Evolutionary conservation across 495 filamentous ascomycete genomes (phyloP), one percentile per base, ranked within the genome.

Genomic region (Annulohypoxylon bovei): DNA sequence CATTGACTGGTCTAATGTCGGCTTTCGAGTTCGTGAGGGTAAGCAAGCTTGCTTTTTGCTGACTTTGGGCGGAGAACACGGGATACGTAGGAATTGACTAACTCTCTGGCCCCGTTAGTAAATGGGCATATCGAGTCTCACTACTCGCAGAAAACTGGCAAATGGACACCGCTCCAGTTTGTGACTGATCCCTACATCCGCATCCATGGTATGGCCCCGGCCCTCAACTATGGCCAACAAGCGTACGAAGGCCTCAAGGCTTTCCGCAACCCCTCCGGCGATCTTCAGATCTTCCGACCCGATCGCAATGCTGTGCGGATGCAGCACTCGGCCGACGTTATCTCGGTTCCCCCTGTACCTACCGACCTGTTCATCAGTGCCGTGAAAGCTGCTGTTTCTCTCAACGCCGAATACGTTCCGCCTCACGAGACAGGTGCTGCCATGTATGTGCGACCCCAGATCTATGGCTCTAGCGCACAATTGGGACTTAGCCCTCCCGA

Each of bases 221-320:
- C 85, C 33, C 86, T 97, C 44, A 97, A 97, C 84, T 97, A 97
- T 76, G 94, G 91, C 42, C 92, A 95, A 71, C 94, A 97, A 82
- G 94, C 92, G 50, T 97, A 94, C 85, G 94, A 97, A 73, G 94
- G 94, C 8, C 85, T 97, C 61, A 98, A 97, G 78, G 93, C 94
- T 55, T 96, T 97, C 85, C 92, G 94, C 35, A 84, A 86, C 33
- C 88, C 90, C 28, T 81, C 83, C 35, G 78, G 86, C 69, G 73
- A 81, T 58, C 92, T 97, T 76, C 84, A 87, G 67, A 84, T 97
- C 70, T 97, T 97, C 86, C 92, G 94, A 14, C 92, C 94, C 0
- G 82, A 86, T 67, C 84, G 87, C 67, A 97, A 97, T 76, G 94
- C 94, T 7, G 80, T 72, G n/a, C 92, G 94, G 54, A 87, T 97